Percentiles rank a stretch among this genome's conserved stretches.
Conservation (phyloP, 78 protist genomes). For the Protostelium mycophagum region DNA sequence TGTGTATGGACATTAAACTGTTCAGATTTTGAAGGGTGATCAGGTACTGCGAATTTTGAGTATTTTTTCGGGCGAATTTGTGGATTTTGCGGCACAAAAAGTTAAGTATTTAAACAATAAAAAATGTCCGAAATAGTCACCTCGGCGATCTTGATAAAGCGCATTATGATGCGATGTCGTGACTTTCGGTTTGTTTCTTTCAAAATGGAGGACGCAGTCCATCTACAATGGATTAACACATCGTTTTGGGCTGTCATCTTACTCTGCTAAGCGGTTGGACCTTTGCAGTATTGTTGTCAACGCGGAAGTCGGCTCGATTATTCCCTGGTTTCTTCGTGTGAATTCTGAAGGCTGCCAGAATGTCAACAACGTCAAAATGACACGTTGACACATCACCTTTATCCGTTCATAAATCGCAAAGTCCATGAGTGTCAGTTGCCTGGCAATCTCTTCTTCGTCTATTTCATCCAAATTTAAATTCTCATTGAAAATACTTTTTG, state of each 20-base stretch:
- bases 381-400: constrained; percentile 16
- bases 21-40: not conserved
- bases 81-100: no score
- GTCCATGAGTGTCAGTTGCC: constrained; percentile 61
- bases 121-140: not conserved
- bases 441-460: constrained; percentile 63
- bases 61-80: no score
- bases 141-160: not conserved
- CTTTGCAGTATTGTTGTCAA: not conserved
- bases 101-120: not conserved
- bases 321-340: not conserved
- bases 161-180: not conserved
- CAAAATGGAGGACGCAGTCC: not conserved
- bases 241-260: not conserved
- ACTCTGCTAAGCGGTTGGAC: not conserved
- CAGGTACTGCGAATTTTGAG: not conserved
- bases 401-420: constrained; percentile 45
- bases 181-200: not conserved
- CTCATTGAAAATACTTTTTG: constrained; percentile 61
- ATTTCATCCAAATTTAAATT: constrained; percentile 54
- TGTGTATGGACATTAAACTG: not conserved
- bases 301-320: not conserved
- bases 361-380: not conserved
- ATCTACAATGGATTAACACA: not conserved
- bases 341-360: not conserved